Conservation (phyloP, 805 yeast species). For the Ogataea wickerhamii region DNA sequence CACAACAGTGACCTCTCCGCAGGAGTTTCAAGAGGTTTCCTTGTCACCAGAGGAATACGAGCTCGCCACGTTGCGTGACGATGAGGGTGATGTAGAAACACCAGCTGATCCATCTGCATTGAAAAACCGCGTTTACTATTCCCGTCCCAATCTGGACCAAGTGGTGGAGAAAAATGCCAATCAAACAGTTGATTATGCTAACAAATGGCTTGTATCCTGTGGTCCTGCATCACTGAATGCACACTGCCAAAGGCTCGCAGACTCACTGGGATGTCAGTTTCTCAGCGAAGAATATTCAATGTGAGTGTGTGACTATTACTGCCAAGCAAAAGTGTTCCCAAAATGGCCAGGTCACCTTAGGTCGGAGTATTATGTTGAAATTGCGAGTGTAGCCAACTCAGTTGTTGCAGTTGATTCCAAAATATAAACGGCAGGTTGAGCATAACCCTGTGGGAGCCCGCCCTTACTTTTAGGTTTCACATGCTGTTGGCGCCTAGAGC, state of each 20-base stretch:
- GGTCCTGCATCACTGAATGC: constrained; percentile 48
- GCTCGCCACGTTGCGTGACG: constrained; percentile 22
- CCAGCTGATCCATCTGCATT: background rate
- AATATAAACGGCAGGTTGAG: too few species aligned
- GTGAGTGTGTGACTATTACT: too few species aligned
- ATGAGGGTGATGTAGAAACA: constrained; percentile 12
- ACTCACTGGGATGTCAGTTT: constrained; percentile 33
- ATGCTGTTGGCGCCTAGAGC: too few species aligned
- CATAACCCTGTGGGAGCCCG: too few species aligned
- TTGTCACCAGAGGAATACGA: constrained; percentile 24
- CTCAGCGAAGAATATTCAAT: constrained; percentile 44
- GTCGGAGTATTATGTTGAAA: too few species aligned
- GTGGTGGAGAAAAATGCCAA: constrained; percentile 29
- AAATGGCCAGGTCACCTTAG: too few species aligned
- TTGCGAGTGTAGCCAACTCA: too few species aligned
- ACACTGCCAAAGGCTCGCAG: constrained; percentile 40
- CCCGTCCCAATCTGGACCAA: constrained; percentile 40
- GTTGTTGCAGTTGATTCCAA: too few species aligned
- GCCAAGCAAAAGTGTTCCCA: too few species aligned
- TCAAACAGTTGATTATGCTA: constrained; percentile 32
- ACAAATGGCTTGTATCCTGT: constrained; percentile 55
- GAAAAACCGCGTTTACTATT: constrained; percentile 22
- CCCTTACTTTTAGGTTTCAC: too few species aligned
- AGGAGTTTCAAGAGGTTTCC: constrained; percentile 6
- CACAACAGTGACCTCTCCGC: background rate